Evolutionary conservation across 306 rosid genomes (phyloP), one percentile per base, ranked within the genome.

Genomic region (Quillaja saponaria): DNA sequence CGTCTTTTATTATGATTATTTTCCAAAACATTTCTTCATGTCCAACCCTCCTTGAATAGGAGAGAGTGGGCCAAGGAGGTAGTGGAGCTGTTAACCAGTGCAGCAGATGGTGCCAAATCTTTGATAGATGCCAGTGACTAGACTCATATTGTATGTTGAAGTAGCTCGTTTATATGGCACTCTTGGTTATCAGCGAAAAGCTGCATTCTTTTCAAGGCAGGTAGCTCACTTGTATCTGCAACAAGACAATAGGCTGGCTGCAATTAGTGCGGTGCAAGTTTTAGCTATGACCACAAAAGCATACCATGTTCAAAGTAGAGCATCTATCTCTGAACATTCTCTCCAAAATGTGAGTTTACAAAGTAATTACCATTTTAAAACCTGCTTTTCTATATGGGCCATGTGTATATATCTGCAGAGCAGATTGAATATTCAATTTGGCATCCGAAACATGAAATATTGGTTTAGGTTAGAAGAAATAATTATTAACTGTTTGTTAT

Each of bases 251-350:
- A 83, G 87, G 61, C 64, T 86, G 71, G 95, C 99, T 68, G 99
- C 99, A 71, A 90, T 92, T 50, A 92, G 99, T 66, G 99, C 99
- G 56, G 73, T 92, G 97, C 99, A 92, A 82, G 97, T 92, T 82
- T 81, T 92, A 79, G 94, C 95, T 18, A 80, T 92, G 94, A 92
- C 99, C 49, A 85, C 99, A 6, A 89, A 82, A 85, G 97, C 99
- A 25, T 92, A 92, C 74, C 95, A 85, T 71, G 97, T 89, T 78
- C 95, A 92, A 80, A 89, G 95, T 76, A 83, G 80, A 89, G 83
- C 96, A 49, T 85, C 95, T 48, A 56, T 75, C 40, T 17, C 79
- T 0, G 74, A 83, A 51, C 69, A 66, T 44, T 68, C 81, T 51
- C 37, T 19, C 18, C 53, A 80, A 33, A 78, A 75, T 67, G 98